These are phyloP conservation scores for Bonia amplexicaulis DNA, from an alignment of 176 grass and related monocot genomes.

Conservation along the genomic window DNA sequence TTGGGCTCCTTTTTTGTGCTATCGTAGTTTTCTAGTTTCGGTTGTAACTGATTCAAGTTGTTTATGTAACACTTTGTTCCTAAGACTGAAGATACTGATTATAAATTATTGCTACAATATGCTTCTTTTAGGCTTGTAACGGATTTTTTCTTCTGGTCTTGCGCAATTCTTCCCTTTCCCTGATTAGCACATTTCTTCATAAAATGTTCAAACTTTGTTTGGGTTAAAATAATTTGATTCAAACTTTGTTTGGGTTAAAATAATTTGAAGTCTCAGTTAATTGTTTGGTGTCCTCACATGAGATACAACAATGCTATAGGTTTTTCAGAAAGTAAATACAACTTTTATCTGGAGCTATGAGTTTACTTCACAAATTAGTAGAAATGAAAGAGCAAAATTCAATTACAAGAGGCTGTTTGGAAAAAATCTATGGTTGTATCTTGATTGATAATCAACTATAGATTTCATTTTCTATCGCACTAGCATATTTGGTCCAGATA, in stretches of 20 bases:
- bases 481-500: not conserved
- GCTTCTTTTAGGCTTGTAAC: not conserved
- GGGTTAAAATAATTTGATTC: not conserved
- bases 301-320: not conserved
- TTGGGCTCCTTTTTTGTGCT: slow-evolving; percentile 17
- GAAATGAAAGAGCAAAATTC: not conserved
- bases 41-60: slow-evolving; percentile 2
- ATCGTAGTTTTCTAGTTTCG: slow-evolving; percentile 21
- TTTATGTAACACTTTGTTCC: slow-evolving; percentile 9
- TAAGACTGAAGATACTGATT: not conserved
- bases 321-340: not conserved
- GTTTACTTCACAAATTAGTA: not conserved
- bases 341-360: not conserved
- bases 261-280: not conserved
- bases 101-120: slow-evolving; percentile 24
- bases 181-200: not conserved
- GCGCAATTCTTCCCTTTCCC: not conserved
- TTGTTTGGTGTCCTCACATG: not conserved
- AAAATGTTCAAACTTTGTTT: not conserved
- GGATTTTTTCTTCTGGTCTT: not conserved
- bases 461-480: not conserved
- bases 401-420: not conserved
- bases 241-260: no score
- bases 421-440: not conserved
- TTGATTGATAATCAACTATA: not conserved